Conservation (phyloP, 2,329 filamentous ascomycete genomes). For the Apiospora marii region DNA sequence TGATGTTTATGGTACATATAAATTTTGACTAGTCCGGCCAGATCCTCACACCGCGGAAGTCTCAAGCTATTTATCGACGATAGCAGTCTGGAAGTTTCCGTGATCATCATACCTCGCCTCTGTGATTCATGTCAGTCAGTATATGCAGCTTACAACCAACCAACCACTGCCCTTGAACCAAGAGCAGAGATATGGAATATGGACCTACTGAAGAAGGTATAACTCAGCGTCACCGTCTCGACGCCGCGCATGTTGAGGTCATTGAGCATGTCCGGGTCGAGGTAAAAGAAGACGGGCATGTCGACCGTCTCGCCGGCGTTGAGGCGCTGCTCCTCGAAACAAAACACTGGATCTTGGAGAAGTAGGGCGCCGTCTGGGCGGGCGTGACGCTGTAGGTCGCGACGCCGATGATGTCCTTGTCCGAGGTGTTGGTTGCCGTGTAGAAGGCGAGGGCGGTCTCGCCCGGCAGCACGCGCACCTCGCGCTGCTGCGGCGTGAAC, state of each 20-base stretch:
- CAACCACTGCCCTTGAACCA: neutral
- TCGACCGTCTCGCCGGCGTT: constrained; percentile 97
- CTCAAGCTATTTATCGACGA: neutral
- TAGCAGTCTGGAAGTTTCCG: constrained; percentile 63
- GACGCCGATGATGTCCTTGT: constrained; percentile 95
- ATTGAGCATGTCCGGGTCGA: constrained; percentile 92
- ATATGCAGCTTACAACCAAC: neutral
- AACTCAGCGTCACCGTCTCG: constrained; percentile 93
- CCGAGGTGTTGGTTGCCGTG: constrained; percentile 90
- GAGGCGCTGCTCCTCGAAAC: constrained; percentile 95
- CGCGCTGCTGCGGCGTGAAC: constrained; percentile 94
- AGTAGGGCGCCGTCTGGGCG: constrained; percentile 94
- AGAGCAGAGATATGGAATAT: constrained; percentile 34
- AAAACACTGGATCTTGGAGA: constrained; percentile 99
- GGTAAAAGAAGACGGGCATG: constrained; percentile 99
- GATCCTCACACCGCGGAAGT: neutral
- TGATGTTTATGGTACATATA: constrained; percentile 12
- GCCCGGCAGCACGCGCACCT: constrained; percentile 92
- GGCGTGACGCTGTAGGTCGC: constrained; percentile 98
- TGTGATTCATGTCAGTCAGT: constrained; percentile 42
- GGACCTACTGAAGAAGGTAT: constrained; percentile 99
- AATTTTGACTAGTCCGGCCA: neutral
- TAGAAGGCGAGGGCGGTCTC: constrained; percentile 98
- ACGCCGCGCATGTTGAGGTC: constrained; percentile 94
- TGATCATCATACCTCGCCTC: constrained; percentile 87